phyloP scores from a whole-genome alignment of 176 grass and related monocot species.

The Oryza nivara region DNA sequence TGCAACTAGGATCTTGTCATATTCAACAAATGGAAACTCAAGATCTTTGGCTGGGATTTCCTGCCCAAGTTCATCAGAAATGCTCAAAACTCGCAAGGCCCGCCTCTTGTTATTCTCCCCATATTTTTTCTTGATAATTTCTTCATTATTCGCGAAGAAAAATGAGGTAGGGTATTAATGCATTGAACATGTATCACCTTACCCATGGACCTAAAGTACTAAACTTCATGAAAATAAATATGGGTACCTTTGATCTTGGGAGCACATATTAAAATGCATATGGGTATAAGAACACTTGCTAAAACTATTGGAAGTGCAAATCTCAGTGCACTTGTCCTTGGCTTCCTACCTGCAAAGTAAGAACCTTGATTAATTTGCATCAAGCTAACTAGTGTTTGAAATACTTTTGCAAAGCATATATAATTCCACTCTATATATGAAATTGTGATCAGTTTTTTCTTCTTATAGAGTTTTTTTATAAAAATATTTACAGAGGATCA shows the following conservation, averaged over 20 bases:
- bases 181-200: neutral
- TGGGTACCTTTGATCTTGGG: constrained; percentile 17
- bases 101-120: neutral
- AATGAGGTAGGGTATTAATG: neutral
- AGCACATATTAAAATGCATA: neutral
- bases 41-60: neutral
- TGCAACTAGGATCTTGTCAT: constrained; percentile 4
- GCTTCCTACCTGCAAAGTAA: neutral
- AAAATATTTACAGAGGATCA: too few relatives aligned
- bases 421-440: too few relatives aligned
- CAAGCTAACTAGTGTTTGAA: neutral
- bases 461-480: too few relatives aligned
- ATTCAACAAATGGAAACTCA: constrained; percentile 42
- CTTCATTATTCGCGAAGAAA: neutral
- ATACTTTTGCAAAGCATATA: neutral
- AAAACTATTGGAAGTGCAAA: neutral
- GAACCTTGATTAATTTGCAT: neutral
- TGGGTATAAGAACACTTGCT: neutral
- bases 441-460: too few relatives aligned
- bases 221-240: neutral
- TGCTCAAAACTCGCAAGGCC: neutral
- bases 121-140: neutral
- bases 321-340: neutral
- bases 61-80: neutral
- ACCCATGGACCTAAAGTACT: neutral